Evolutionary conservation across 2,329 filamentous ascomycete genomes (phyloP), one percentile per base, ranked within the genome.

Genomic region (Coniochaeta hoffmannii): DNA sequence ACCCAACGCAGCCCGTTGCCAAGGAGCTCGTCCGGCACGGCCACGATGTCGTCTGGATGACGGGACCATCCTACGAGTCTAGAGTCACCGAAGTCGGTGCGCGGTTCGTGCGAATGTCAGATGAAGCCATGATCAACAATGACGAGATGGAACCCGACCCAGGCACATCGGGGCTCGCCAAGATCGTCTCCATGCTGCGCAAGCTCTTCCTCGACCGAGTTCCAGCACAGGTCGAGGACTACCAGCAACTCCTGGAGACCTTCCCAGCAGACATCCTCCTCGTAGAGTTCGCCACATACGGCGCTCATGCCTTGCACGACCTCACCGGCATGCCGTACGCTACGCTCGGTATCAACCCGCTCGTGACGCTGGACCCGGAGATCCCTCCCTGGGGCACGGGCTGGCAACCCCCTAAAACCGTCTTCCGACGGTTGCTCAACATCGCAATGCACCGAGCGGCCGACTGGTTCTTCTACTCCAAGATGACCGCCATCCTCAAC

Each of bases 1-100:
- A 70, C 32, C 71, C 71, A 14, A 72, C 72, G 67, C 70, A 71
- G 54, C 69, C 71, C 5, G 64, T 73, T 4, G 69, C 70, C 50
- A 64, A 66, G 55, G 67, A 70, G 50, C 69, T 73, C 22, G 62
- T 72, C 31, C 63, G 62, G 24, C 67, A 66, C 31, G 70, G 70
- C 56, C 71, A 74, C 58, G 60, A 69, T 7, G 70, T 73, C 49
- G 56, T 68, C 11, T 74, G 72, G 72, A 63, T 72, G 32, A 69
- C 70, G 1, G 67, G 64, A 41, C 61, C 63, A 11, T 62, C 64
- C n/a, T 67, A 72, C 38, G 63, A 71, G 56, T 61, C 63, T 30
- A 65, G 66, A 15, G 71, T 71, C 12, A 54, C 50, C n/a, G 63
- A 64, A 2, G 65, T 69, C 1, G 71, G 71, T 32, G 71, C 71